phyloP scores from a whole-genome alignment of 805 yeast species.

The Debaryomyces castellii region DNA sequence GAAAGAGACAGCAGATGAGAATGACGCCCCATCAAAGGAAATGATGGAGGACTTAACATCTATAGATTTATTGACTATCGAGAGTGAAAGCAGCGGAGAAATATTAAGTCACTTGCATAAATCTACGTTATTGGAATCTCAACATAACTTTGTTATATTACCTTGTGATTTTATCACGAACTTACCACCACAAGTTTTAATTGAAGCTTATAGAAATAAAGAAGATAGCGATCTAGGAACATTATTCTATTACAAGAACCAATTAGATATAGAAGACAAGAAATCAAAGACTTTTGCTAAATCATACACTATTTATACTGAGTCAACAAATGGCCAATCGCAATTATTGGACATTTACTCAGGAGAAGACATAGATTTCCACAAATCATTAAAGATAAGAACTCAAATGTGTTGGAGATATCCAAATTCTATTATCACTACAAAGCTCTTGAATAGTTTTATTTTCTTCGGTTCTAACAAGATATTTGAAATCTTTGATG shows the following conservation, averaged over 20 bases:
- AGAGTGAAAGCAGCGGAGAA: conserved; percentile 57
- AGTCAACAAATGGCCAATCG: conserved; percentile 40
- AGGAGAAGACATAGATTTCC: conserved; percentile 64
- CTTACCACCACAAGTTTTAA: conserved; percentile 83
- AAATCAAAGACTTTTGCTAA: conserved; percentile 57
- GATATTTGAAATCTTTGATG: conserved; percentile 50
- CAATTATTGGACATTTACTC: conserved; percentile 71
- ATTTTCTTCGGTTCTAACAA: conserved; percentile 51
- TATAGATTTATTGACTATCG: conserved; percentile 22
- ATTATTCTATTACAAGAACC: conserved; percentile 73
- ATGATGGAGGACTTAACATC: conserved; percentile 15
- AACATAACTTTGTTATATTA: conserved; percentile 60
- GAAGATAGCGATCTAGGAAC: conserved; percentile 68
- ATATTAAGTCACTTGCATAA: conserved; percentile 50
- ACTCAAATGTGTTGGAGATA: conserved; percentile 88
- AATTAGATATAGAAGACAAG: conserved; percentile 74
- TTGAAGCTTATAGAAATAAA: conserved; percentile 79
- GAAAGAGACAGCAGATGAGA: conserved; percentile 10
- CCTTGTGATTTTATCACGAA: conserved; percentile 96
- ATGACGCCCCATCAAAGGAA: conserved; percentile 13
- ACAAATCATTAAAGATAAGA: conserved; percentile 72
- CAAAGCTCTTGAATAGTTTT: conserved; percentile 70
- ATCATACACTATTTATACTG: conserved; percentile 66
- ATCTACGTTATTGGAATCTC: conserved; percentile 35
- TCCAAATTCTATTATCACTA: conserved; percentile 76